Conservation (phyloP, 768 basidiomycete species). For the Russula griseocarnosa region DNA sequence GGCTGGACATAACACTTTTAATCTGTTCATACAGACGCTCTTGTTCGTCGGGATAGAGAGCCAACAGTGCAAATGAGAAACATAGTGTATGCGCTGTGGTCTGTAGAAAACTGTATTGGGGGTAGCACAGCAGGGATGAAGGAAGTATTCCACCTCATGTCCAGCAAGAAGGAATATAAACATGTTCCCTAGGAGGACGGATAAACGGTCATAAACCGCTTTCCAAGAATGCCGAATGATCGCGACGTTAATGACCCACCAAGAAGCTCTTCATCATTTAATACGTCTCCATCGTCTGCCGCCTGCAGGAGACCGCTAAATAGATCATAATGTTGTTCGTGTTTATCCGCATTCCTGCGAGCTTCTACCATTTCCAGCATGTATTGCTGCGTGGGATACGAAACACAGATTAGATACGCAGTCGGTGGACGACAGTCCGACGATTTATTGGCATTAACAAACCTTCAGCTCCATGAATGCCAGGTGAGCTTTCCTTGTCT, state of each 20-base stretch:
- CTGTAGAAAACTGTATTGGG: constrained; percentile 25
- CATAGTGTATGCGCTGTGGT: too few relatives aligned
- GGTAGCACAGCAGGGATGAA: background rate
- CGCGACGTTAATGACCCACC: constrained; percentile 10
- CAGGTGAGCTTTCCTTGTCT: constrained; percentile 33
- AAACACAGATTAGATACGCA: background rate
- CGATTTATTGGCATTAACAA: background rate
- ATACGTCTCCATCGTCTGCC: constrained; percentile 15
- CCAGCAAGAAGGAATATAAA: constrained; percentile 40
- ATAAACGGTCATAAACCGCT: too few relatives aligned
- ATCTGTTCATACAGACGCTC: constrained; percentile 40
- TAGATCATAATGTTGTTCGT: constrained; percentile 30
- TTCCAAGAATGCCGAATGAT: too few relatives aligned
- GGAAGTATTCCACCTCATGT: constrained; percentile 31
- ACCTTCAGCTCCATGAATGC: constrained; percentile 48
- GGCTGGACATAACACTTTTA: constrained; percentile 33
- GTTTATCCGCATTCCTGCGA: constrained; percentile 22
- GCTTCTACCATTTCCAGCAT: constrained; percentile 32
- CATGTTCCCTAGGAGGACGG: constrained; percentile 26
- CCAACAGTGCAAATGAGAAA: constrained; percentile 42
- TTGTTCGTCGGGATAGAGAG: constrained; percentile 43
- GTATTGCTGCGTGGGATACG: constrained; percentile 25
- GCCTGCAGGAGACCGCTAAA: constrained; percentile 32
- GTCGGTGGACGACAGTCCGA: too few relatives aligned
- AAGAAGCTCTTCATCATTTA: constrained; percentile 30